A percentile compares a stretch with the other conserved stretches of the same genome.
phyloP scores from a whole-genome alignment of 352 stramenopile species.

The Phytopythium cucurbitacearum region DNA sequence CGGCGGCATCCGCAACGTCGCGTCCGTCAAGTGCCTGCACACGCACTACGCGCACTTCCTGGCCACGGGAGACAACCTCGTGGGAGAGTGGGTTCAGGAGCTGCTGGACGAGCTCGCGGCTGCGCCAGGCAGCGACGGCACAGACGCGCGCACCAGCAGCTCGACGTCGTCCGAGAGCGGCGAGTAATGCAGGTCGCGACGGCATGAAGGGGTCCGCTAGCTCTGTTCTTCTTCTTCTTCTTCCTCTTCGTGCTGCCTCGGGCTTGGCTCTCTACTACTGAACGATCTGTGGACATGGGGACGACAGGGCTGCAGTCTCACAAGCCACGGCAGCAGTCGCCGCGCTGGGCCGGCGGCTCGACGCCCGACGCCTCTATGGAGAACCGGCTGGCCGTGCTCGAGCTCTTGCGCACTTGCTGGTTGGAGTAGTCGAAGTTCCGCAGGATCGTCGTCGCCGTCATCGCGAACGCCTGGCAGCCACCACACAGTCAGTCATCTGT shows the following conservation, averaged over 20 bases:
- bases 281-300: conserved; percentile 2
- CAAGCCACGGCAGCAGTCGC: conserved; percentile 33
- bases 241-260: conserved; percentile 7
- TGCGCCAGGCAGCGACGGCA: conserved; percentile 8
- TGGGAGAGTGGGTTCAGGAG: conserved; percentile 65
- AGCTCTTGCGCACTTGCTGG: conserved; percentile 46
- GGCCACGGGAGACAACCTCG: conserved; percentile 41
- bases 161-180: conserved; percentile 3
- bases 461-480: conserved; percentile 44
- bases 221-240: conserved; percentile 9
- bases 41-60: conserved; percentile 72
- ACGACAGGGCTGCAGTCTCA: conserved; percentile 5
- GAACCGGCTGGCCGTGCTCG: conserved; percentile 24
- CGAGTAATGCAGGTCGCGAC: not conserved
- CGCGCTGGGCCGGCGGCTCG: conserved; percentile 16
- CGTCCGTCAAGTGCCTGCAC: conserved; percentile 69
- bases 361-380: conserved; percentile 25
- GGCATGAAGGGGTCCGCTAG: not conserved
- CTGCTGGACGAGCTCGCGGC: conserved; percentile 22
- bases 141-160: conserved; percentile 3
- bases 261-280: conserved; percentile 5
- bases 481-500: conserved; percentile 1
- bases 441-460: conserved; percentile 71
- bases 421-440: conserved; percentile 70
- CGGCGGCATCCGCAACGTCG: conserved; percentile 49